Evolutionary conservation across 768 basidiomycete genomes (phyloP).

Genomic region (Cystofilobasidium macerans): DNA sequence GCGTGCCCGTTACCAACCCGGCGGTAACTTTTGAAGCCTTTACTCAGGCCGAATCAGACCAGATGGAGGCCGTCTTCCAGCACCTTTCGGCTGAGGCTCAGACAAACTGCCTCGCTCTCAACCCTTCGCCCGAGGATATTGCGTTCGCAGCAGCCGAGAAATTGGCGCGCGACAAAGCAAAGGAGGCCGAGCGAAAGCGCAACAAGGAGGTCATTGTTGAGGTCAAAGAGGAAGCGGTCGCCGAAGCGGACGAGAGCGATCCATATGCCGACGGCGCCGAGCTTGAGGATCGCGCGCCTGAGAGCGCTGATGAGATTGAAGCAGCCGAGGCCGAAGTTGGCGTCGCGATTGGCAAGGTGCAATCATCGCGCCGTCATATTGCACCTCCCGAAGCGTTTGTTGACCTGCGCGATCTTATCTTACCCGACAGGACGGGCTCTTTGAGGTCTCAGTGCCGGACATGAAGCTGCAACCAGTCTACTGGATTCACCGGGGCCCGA

Average conservation of each 20-base stretch:
- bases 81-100: conserved; percentile 8
- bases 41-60: not conserved
- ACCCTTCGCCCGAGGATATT: conserved; percentile 19
- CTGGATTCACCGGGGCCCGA: conserved; percentile 19
- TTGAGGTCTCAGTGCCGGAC: conserved; percentile 23
- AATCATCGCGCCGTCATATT: too few relatives aligned
- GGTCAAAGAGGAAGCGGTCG: not conserved
- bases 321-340: conserved; percentile 12
- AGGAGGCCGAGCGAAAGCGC: conserved; percentile 13
- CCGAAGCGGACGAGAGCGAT: not conserved
- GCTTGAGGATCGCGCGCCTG: conserved; percentile 3
- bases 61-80: conserved; percentile 23
- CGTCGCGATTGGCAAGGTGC: conserved; percentile 19
- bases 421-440: conserved; percentile 19
- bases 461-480: conserved; percentile 24
- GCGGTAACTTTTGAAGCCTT: conserved; percentile 19
- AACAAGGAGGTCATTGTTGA: not conserved
- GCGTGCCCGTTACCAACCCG: conserved; percentile 14
- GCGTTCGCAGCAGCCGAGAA: not conserved
- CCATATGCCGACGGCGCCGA: conserved; percentile 1
- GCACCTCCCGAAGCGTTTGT: not conserved
- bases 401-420: not conserved
- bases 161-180: conserved; percentile 2
- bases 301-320: conserved; percentile 17
- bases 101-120: conserved; percentile 4